Evolutionary conservation across 306 rosid genomes (phyloP), one percentile per base, ranked within the genome.

Genomic region (Vicia faba): DNA sequence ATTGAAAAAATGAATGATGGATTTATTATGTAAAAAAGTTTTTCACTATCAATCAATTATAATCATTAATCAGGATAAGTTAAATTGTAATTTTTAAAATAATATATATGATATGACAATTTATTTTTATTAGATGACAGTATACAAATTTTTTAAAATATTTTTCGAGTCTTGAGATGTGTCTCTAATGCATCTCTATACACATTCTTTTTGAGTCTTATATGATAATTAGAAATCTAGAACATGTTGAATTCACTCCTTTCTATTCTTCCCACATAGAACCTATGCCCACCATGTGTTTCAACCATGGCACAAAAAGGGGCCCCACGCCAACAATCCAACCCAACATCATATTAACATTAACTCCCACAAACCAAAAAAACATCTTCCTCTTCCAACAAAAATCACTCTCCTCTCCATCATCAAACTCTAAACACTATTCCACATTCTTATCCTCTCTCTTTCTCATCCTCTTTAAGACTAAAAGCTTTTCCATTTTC

Each of bases 211-310:
- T 20, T 20, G 23, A 20, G 23, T 20, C 23, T 20, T 20, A 2
- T 20, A 20, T 20, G 35, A 33, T 33, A 40, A 13, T 44, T 36
- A 49, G 20, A 26, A 48, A 46, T 29, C 36, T 39, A 35, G 8
- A 20, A 59, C 15, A 12, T n/a, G 4, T 63, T 44, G 44, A 61
- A 23, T 10, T 76, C 46, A 49, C 61, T 13, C 12, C 51, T 23
- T 1, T 28, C 10, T 35, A 16, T 35, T 60, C 46, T 33, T 18
- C 8, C 20, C 6, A 45, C n/a, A 49, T 8, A 76, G 87, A 88
- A 85, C 81, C 84, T 81, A 77, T 83, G 68, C 85, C 67, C 75
- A 75, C 81, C 84, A 64, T 66, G 75, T 84, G 87, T 86, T 77
- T 62, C 77, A 38, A 71, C 68, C 38, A 64, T 72, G 33, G 56